Evolutionary conservation across 148 eudicot species (phyloP).

Genomic region (Suaeda aralocaspica): DNA sequence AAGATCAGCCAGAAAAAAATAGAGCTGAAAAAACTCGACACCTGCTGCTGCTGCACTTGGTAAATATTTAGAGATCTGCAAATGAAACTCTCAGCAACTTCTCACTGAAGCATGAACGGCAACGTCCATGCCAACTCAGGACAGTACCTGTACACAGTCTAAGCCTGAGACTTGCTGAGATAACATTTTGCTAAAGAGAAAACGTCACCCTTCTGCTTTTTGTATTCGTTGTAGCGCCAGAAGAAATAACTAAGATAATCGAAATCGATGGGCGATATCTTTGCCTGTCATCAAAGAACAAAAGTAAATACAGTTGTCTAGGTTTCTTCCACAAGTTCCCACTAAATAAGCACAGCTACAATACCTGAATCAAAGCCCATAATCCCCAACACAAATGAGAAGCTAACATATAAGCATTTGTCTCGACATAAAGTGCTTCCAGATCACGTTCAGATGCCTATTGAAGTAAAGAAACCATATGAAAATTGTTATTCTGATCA

Average conservation of each 20-base stretch:
- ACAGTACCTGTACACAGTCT: neutral
- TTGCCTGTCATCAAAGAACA: constrained; percentile 51
- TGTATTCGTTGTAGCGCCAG: constrained; percentile 77
- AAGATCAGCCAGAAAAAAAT: neutral
- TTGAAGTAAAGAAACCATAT: neutral
- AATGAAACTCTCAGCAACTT: neutral
- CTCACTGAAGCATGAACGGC: neutral
- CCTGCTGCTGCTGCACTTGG: neutral
- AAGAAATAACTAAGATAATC: constrained; percentile 84
- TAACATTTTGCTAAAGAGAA: constrained; percentile 47
- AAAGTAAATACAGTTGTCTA: neutral
- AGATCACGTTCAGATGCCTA: constrained; percentile 70
- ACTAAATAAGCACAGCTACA: neutral
- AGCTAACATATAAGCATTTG: constrained; percentile 73
- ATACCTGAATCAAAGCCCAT: constrained; percentile 98
- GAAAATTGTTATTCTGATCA: neutral
- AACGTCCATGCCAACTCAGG: neutral
- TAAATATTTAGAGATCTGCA: neutral
- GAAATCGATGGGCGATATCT: constrained; percentile 86
- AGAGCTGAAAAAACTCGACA: neutral
- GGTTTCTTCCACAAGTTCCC: neutral
- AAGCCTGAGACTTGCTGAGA: constrained; percentile 22
- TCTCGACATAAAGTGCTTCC: constrained; percentile 75
- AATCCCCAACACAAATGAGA: constrained; percentile 94
- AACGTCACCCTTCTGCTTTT: constrained; percentile 56